These are phyloP conservation scores for Cyberlindnera misumaiensis DNA, from an alignment of 805 yeast species.

Conservation along the genomic window DNA sequence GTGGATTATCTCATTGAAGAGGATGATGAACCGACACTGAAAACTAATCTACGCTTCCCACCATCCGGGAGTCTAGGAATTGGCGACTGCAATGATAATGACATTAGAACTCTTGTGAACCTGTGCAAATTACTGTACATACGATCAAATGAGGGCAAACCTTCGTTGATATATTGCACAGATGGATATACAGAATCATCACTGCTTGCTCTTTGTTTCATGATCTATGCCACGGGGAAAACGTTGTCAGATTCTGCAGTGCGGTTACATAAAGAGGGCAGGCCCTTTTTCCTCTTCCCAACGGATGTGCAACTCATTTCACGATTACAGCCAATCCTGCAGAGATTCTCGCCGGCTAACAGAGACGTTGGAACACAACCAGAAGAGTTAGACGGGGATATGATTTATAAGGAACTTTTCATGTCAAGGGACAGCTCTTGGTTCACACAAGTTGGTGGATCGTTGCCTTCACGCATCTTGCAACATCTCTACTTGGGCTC, in stretches of 20 bases:
- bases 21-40: slow-evolving; percentile 8
- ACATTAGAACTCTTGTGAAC: slow-evolving; percentile 57
- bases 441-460: slow-evolving; percentile 39
- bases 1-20: slow-evolving; percentile 24
- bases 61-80: slow-evolving; percentile 79
- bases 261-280: slow-evolving; percentile 52
- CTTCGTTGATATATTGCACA: slow-evolving; percentile 62
- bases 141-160: slow-evolving; percentile 23
- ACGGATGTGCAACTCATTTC: slow-evolving; percentile 63
- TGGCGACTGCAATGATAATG: slow-evolving; percentile 60
- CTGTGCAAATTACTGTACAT: slow-evolving; percentile 61
- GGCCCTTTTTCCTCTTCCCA: slow-evolving; percentile 82
- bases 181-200: slow-evolving; percentile 94
- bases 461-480: slow-evolving; percentile 77
- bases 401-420: slow-evolving; percentile 29
- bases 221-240: slow-evolving; percentile 61
- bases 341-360: slow-evolving; percentile 49
- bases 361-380: slow-evolving; percentile 5
- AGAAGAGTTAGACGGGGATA: slow-evolving; percentile 20
- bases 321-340: slow-evolving; percentile 56
- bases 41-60: slow-evolving; percentile 54
- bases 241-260: slow-evolving; percentile 59
- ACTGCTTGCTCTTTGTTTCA: slow-evolving; percentile 60
- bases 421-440: slow-evolving; percentile 21
- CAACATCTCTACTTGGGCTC: slow-evolving; percentile 86